A percentile compares a stretch with the other conserved stretches of the same genome.
phyloP scores from a whole-genome alignment of 768 basidiomycete species.

The Boletus insuetus region DNA sequence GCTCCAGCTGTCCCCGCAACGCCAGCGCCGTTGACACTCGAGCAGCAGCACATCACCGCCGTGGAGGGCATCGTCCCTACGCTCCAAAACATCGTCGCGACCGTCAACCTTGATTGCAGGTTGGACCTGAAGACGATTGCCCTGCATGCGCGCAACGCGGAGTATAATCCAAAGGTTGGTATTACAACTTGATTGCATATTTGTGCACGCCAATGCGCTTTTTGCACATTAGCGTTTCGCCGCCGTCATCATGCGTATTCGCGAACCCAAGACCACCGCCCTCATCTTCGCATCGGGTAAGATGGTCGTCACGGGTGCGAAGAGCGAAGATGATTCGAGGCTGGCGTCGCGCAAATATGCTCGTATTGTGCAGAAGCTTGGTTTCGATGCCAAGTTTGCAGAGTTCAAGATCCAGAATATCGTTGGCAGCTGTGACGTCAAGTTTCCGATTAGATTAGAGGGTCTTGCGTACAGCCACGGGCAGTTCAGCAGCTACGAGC shows the following conservation, averaged over 20 bases:
- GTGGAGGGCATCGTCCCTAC: conserved; percentile 99
- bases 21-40: conserved; percentile 73
- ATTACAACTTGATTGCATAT: conserved; percentile 34
- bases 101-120: conserved; percentile 95
- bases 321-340: conserved; percentile 96
- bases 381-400: conserved; percentile 98
- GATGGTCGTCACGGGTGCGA: conserved; percentile 99
- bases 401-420: conserved; percentile 99
- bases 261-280: conserved; percentile 98
- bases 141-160: conserved; percentile 95
- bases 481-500: conserved; percentile 96
- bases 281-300: conserved; percentile 99
- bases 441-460: conserved; percentile 97
- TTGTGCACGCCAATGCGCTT: conserved; percentile 60
- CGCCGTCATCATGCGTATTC: conserved; percentile 99
- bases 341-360: conserved; percentile 98
- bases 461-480: conserved; percentile 97
- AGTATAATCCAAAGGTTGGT: conserved; percentile 99
- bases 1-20: conserved; percentile 58
- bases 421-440: conserved; percentile 96
- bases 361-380: conserved; percentile 98
- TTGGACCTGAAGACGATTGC: conserved; percentile 98
- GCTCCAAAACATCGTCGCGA: conserved; percentile 98
- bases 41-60: conserved; percentile 93
- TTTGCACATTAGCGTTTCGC: conserved; percentile 92